Percentiles rank a stretch among this genome's conserved stretches.
Evolutionary conservation across 805 yeast species (phyloP).

Genomic region (Kodamaea restingae): DNA sequence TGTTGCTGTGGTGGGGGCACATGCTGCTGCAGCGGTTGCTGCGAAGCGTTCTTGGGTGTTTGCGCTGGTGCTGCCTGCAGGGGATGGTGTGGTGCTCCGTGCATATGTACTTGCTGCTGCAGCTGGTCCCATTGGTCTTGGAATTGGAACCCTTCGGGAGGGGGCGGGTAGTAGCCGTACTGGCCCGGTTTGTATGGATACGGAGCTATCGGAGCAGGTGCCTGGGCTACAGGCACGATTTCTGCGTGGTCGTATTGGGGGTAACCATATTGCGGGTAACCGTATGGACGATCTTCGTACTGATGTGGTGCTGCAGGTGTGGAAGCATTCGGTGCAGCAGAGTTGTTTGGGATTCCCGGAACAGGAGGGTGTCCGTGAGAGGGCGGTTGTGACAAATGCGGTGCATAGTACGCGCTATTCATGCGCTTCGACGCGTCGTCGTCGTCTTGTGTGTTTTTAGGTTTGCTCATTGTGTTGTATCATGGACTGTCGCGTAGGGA

Average conservation of each 20-base stretch:
- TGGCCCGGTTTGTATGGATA: conserved; percentile 1
- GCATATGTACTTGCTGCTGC: conserved; percentile 1
- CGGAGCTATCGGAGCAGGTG: background rate
- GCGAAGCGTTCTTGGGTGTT: background rate
- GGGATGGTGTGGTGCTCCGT: conserved; percentile 3
- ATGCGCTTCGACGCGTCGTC: conserved; percentile 1
- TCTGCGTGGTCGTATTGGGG: background rate
- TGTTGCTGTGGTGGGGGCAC: conserved; percentile 4
- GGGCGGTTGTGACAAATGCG: background rate
- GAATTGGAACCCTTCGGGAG: conserved; percentile 1
- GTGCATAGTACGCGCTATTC: background rate
- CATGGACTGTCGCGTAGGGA: background rate
- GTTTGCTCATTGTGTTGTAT: background rate
- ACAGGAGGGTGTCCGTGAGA: background rate
- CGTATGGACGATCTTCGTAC: conserved; percentile 1
- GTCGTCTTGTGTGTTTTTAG: background rate
- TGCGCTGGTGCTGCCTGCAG: too few relatives aligned
- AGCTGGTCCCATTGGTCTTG: conserved; percentile 1
- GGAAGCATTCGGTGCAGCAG: background rate
- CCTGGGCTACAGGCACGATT: background rate
- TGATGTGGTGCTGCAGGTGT: background rate
- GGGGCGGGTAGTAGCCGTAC: conserved; percentile 1
- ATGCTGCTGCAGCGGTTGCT: background rate
- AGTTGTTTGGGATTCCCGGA: background rate
- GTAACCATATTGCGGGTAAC: background rate